Conservation (phyloP, 257 asterid genomes). For the Leptodermis oblonga region DNA sequence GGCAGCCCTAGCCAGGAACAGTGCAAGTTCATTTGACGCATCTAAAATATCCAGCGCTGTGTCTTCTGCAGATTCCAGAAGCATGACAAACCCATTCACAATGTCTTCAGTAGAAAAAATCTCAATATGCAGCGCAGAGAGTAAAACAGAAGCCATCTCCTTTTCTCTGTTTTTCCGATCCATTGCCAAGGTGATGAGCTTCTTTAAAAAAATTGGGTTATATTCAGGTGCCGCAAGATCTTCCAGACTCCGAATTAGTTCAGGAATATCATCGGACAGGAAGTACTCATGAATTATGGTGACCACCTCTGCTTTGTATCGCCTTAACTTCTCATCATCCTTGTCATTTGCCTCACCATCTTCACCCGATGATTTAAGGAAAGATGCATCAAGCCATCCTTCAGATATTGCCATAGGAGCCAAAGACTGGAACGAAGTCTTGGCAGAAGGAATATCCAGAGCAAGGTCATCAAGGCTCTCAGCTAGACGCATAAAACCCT, state of each 20-base stretch:
- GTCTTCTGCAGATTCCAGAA: conserved; percentile 89
- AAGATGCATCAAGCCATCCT: conserved; percentile 90
- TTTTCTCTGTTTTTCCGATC: conserved; percentile 92
- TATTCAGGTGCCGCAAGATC: conserved; percentile 69
- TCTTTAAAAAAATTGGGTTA: conserved; percentile 79
- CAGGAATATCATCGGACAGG: conserved; percentile 93
- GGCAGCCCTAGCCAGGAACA: conserved; percentile 83
- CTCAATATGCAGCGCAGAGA: conserved; percentile 87
- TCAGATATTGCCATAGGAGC: conserved; percentile 74
- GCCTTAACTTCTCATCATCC: conserved; percentile 58
- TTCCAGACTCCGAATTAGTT: conserved; percentile 77
- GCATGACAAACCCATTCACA: conserved; percentile 77
- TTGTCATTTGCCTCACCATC: conserved; percentile 37
- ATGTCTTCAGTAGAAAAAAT: conserved; percentile 82
- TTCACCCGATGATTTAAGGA: conserved; percentile 39
- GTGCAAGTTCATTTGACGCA: conserved; percentile 87
- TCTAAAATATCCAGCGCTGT: conserved; percentile 89
- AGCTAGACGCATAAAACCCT: conserved; percentile 73
- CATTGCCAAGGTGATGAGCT: conserved; percentile 82
- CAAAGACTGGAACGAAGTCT: conserved; percentile 42
- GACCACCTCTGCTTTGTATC: conserved; percentile 73
- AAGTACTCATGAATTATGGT: conserved; percentile 87
- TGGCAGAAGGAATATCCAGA: conserved; percentile 95
- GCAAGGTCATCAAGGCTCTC: conserved; percentile 97
- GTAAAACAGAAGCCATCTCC: conserved; percentile 94